phyloP scores from a whole-genome alignment of 306 rosid species.

The Cucurbita moschata region DNA sequence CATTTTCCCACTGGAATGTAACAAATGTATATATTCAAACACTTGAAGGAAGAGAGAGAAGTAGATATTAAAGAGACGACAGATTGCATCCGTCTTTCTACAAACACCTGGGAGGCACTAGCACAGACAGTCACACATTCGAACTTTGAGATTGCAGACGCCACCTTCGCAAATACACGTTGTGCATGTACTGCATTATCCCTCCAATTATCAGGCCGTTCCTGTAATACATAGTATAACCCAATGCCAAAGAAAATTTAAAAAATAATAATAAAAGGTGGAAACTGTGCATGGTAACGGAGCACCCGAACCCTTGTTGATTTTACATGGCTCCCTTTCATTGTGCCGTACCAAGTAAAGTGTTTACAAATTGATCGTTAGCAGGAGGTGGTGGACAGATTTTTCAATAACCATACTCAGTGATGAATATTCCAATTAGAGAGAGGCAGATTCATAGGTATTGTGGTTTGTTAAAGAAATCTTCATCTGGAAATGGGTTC shows the following conservation, averaged over 20 bases:
- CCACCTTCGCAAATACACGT: slow-evolving; percentile 37
- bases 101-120: slow-evolving; percentile 39
- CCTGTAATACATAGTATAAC: slow-evolving; percentile 33
- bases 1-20: slow-evolving; percentile 53
- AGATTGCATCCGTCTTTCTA: background rate
- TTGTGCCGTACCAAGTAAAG: too few relatives aligned
- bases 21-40: background rate
- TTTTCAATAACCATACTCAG: too few relatives aligned
- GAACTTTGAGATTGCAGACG: slow-evolving; percentile 65
- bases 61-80: background rate
- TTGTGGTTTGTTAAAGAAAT: background rate
- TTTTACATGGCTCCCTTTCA: too few relatives aligned
- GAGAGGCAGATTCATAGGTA: background rate
- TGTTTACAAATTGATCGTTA: too few relatives aligned
- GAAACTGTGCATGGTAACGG: background rate
- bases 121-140: slow-evolving; percentile 76
- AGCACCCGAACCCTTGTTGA: background rate
- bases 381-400: too few relatives aligned
- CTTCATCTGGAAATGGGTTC: background rate
- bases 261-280: background rate
- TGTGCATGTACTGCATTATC: slow-evolving; percentile 51
- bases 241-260: background rate
- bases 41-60: background rate
- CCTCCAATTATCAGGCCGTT: slow-evolving; percentile 88
- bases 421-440: background rate